Evolutionary conservation across 2,329 filamentous ascomycete species (phyloP).

Genomic region (Gnomoniopsis smithogilvyi): DNA sequence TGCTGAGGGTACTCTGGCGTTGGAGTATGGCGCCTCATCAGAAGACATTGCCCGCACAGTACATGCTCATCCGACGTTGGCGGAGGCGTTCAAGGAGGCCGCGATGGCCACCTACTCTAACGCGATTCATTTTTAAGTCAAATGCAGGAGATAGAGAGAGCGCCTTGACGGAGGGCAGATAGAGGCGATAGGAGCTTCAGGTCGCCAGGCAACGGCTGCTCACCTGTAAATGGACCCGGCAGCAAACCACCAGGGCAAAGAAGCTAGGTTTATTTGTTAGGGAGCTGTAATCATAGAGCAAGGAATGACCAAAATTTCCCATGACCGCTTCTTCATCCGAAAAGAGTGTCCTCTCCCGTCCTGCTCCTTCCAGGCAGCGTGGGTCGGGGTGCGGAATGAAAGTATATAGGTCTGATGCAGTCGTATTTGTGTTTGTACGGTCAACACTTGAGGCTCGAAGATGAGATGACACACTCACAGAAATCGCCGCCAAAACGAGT

Average conservation of each 20-base stretch:
- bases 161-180: not conserved
- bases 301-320: not conserved
- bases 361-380: not conserved
- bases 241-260: constrained; percentile 1
- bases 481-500: too few species aligned
- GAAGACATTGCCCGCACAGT: constrained; percentile 94
- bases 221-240: constrained; percentile 13
- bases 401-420: too few species aligned
- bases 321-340: not conserved
- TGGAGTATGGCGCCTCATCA: constrained; percentile 93
- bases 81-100: constrained; percentile 99
- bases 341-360: not conserved
- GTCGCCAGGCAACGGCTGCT: not conserved
- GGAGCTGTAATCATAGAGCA: constrained; percentile 16
- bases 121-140: constrained; percentile 84
- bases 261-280: constrained; percentile 1
- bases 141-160: not conserved
- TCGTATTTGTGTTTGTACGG: too few species aligned
- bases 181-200: not conserved
- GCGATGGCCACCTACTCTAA: constrained; percentile 96
- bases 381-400: too few species aligned
- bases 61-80: constrained; percentile 93
- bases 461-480: too few species aligned
- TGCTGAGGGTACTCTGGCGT: constrained; percentile 88
- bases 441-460: too few species aligned